Evolutionary conservation across 2,329 filamentous ascomycete genomes (phyloP).

Genomic region (Fusarium torulosum): DNA sequence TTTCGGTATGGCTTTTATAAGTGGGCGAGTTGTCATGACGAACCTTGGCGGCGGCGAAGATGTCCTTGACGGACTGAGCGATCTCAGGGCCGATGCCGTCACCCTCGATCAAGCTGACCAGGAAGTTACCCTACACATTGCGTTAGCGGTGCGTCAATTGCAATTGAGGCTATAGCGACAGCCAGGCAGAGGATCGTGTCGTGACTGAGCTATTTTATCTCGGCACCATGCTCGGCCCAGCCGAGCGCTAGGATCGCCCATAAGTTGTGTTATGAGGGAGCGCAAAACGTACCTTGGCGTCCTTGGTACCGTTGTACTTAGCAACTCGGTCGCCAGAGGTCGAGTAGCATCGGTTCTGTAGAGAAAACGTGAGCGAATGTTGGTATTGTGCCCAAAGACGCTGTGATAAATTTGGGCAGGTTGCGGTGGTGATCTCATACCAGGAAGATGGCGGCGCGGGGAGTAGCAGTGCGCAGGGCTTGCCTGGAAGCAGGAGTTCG

Average conservation of each 20-base stretch:
- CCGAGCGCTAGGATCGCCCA: conserved; percentile 39
- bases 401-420: conserved; percentile 17
- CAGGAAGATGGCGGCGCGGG: conserved; percentile 63
- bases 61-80: conserved; percentile 97
- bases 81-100: conserved; percentile 99
- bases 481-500: conserved; percentile 81
- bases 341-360: conserved; percentile 73
- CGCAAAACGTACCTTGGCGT: conserved; percentile 77
- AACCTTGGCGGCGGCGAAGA: conserved; percentile 95
- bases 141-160: conserved; percentile 46
- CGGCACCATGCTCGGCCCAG: conserved; percentile 47
- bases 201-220: conserved; percentile 59
- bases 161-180: conserved; percentile 29
- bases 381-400: conserved; percentile 29
- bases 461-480: conserved; percentile 78
- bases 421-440: conserved; percentile 48
- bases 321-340: conserved; percentile 79
- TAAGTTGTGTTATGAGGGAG: conserved; percentile 28
- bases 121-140: conserved; percentile 83
- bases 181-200: conserved; percentile 18
- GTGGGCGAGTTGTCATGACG: conserved; percentile 47
- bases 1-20: conserved; percentile 4
- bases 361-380: conserved; percentile 34
- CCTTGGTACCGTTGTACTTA: conserved; percentile 93
- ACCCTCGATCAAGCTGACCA: conserved; percentile 97